Conservation (phyloP, 1,139 yeast genomes). For the Candida tetrigidarum region DNA sequence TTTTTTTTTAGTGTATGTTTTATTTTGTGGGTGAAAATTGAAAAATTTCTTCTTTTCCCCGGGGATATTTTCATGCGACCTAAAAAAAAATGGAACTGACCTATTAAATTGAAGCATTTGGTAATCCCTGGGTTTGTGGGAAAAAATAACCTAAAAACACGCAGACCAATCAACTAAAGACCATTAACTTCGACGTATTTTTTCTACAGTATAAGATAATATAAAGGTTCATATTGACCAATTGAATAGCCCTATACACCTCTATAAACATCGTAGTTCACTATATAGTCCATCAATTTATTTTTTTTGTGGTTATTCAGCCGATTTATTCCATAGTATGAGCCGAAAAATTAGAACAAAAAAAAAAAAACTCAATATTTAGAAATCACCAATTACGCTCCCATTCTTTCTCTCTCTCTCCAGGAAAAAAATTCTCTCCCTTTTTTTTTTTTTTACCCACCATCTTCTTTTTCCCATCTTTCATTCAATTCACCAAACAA, state of each 20-base stretch:
- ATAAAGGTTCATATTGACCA: too few relatives aligned
- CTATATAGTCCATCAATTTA: neutral
- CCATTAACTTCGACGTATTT: neutral
- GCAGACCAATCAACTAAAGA: constrained; percentile 5
- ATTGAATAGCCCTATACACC: neutral
- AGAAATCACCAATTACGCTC: constrained; percentile 1
- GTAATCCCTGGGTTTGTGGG: constrained; percentile 10
- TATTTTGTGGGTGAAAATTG: constrained; percentile 4
- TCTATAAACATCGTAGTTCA: neutral
- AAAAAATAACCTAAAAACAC: neutral
- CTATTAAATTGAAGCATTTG: constrained; percentile 12
- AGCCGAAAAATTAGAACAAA: too few relatives aligned
- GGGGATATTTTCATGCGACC: constrained; percentile 8
- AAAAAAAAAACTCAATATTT: neutral
- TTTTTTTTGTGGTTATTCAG: constrained; percentile 1
- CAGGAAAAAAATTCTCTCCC: constrained; percentile 9
- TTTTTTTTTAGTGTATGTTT: neutral
- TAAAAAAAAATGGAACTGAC: constrained; percentile 7
- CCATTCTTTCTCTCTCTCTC: neutral
- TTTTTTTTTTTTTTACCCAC: neutral
- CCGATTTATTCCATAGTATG: neutral
- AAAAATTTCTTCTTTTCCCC: constrained; percentile 4
- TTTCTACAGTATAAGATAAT: too few relatives aligned
- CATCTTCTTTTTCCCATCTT: constrained; percentile 2
- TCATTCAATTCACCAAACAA: constrained; percentile 5